Evolutionary conservation across 257 asterid genomes (phyloP), one percentile per base, ranked within the genome.

Genomic region (Forsythia viridissima): DNA sequence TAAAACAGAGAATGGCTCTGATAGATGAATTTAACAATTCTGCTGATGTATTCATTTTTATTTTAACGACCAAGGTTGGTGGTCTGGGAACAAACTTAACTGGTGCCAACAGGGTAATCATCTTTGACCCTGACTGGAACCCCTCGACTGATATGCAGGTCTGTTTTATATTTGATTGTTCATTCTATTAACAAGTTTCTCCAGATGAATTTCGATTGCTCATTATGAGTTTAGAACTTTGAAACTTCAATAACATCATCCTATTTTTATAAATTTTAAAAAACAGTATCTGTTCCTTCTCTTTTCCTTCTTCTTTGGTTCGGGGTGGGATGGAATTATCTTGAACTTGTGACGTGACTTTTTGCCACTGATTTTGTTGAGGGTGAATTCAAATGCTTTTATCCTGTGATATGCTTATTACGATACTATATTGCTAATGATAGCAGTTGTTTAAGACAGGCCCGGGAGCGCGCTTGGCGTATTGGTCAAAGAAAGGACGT

Each of bases 391-490:
- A 59, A 59, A 20, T 69, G 73, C 48, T 71, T 51, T 79, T 86
- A 66, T 71, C 75, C 70, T 37, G 46, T 74, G 61, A 57, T 76
- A 59, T 55, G 34, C 78, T 52, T 84, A n/a, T 39, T 41, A 63
- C 72, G 21, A 84, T 75, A 51, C 52, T 78, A 51, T 48, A 38
- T 75, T 77, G 77, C 46, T 69, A 75, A 69, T 80, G 48, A 15
- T 43, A 55, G 68, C 39, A 72, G 63, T 83, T 79, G 52, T 81
- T 75, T 78, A 79, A 73, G 77, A 81, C 89, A 96, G 99, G 99
- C 99, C 51, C 88, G 98, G 82, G 99, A 96, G 86, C 99, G 99
- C 74, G 99, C 99, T 30, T 96, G 99, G 98, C 99, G 99, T 78
- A 96, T 96, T 91, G 99, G 99, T 79, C 99, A 96, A 86, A 90